Evolutionary conservation across 805 yeast species (phyloP), one percentile per base, ranked within the genome.

Genomic region (Monosporozyma aerobia): DNA sequence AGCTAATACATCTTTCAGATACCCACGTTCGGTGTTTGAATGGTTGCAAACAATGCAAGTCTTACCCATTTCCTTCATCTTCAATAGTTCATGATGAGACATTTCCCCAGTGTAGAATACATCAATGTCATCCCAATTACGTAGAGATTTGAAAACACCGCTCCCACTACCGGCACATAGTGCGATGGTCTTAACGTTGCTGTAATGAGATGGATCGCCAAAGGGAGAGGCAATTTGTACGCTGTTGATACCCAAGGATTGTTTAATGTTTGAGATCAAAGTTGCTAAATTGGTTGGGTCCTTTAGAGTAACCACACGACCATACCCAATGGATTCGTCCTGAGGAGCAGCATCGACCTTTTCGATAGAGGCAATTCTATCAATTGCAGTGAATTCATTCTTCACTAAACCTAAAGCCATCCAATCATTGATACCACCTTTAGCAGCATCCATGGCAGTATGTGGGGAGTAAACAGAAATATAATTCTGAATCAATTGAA

Each of bases 161-260:
- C 87, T 84, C 0, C 99, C 98, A 1, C 96, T 86, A 0, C 99
- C 99, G 3, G 99, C 98, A 69, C 99, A 94, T 14, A 94, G 67
- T 0, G 97, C 98, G 23, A 90, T 72, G 0, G 79, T 76, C 25
- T 66, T 68, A 51, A 89, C 75, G 3, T 57, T 56, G 25, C 27
- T 47, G 8, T 61, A 65, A 2, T 60, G 58, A 6, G 59, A 61
- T 13, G 68, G 41, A 2, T 57, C 65, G 5, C 47, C 46, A 30
- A 53, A 33, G 2, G 57, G 57, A 0, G 73, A 62, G 2, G 88
- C 87, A 2, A 88, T 78, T 64, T 87, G 95, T 7, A 90, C 71
- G 56, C 80, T 69, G 0, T 67, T 51, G 51, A 92, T 68, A 0
- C 72, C 73, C 45, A 92, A 69, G 30, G 74, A 70, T 0, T 50